A percentile compares a stretch with the other conserved stretches of the same genome.
Conservation (phyloP, 1,139 yeast species). For the Meyerozyma elateridarum region DNA sequence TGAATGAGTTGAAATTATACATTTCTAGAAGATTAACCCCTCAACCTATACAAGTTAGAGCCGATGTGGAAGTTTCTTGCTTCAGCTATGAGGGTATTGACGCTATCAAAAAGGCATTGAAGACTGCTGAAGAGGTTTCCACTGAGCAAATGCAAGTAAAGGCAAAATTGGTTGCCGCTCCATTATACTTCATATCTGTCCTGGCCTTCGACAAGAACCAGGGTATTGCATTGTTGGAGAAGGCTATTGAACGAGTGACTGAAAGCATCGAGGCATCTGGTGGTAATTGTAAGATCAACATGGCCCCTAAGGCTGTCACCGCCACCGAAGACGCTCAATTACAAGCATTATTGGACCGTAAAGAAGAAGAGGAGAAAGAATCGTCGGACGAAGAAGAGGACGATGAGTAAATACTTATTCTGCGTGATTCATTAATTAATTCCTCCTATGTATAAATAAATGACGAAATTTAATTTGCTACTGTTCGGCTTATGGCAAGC, state of each 20-base stretch:
- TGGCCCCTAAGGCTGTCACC: constrained; percentile 98
- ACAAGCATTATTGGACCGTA: constrained; percentile 76
- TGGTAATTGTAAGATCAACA: constrained; percentile 87
- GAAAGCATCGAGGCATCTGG: constrained; percentile 67
- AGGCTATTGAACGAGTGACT: constrained; percentile 74
- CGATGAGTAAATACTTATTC: constrained; percentile 14
- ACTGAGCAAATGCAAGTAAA: constrained; percentile 83
- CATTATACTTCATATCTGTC: constrained; percentile 88
- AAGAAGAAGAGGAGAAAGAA: constrained; percentile 45
- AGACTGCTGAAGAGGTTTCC: constrained; percentile 79
- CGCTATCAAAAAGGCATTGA: constrained; percentile 86
- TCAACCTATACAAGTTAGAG: constrained; percentile 95
- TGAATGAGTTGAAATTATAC: constrained; percentile 78
- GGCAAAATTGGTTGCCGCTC: constrained; percentile 96
- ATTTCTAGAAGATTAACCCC: constrained; percentile 94
- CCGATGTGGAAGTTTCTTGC: constrained; percentile 96
- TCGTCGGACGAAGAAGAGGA: constrained; percentile 45
- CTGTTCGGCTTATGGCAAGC: constrained; percentile 24
- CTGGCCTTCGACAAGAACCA: constrained; percentile 88
- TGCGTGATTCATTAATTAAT: constrained; percentile 5
- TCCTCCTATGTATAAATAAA: constrained; percentile 7
- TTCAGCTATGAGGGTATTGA: constrained; percentile 97
- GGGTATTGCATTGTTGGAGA: constrained; percentile 74
- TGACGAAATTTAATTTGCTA: constrained; percentile 14
- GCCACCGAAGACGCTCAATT: constrained; percentile 98